Evolutionary conservation across 106 monocot genomes (phyloP), one percentile per base, ranked within the genome.

Genomic region (Dendrobium chrysotoxum): DNA sequence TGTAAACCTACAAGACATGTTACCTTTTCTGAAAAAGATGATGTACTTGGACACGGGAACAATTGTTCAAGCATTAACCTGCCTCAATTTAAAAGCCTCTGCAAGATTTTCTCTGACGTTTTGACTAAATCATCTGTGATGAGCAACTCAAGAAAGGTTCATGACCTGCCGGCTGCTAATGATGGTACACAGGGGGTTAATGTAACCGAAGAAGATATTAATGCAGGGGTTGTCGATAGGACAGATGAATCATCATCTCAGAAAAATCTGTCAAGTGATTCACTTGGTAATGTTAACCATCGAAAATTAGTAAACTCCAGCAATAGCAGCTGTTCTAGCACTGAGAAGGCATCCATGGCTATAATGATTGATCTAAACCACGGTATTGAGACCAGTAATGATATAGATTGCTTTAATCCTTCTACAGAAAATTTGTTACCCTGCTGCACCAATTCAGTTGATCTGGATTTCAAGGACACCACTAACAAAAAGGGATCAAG

Each of bases 41-140:
- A 72, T 65, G 75, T 82, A 64, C 31, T 88, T 80, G 83, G 67
- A 17, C 65, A 39, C 55, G 42, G 74, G 17, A 79, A 80, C 10
- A 81, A 15, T 47, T 77, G 71, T 78, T 83, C 88, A 67, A 46
- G n/a, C 35, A 71, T 85, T 15, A 80, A 82, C 61, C 80, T 86
- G 13, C 87, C 87, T 45, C 81, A 82, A 78, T 65, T 88, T 31
- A 84, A 84, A 79, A 87, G 41, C 25, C 88, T 88, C 74, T 85
- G 85, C 81, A 80, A 81, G 78, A 86, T 80, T 80, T 85, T 90
- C 80, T 88, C 86, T 47, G 84, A 86, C 84, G 84, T 82, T 41
- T 80, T 88, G 85, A 71, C 85, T 76, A 81, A 83, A 45, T 86
- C 88, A 82, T 84, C 82, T 75, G 79, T 75, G 55, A 31, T 74